These are phyloP conservation scores for Croton laevigatus DNA, from an alignment of 441 rosid species.

Conservation along the genomic window DNA sequence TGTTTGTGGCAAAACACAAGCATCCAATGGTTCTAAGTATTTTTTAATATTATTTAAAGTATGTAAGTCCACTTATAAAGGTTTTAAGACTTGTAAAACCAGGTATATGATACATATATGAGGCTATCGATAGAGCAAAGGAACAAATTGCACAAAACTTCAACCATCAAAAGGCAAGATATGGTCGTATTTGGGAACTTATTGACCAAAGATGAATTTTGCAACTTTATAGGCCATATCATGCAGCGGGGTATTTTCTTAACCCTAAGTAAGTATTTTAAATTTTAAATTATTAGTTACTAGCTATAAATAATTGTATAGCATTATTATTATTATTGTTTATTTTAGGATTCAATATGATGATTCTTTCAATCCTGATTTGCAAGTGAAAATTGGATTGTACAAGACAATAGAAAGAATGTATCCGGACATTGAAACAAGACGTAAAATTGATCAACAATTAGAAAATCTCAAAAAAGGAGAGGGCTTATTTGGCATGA, in stretches of 20 bases:
- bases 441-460: background rate
- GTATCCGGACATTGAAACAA: background rate
- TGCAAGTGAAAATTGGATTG: background rate
- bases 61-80: background rate
- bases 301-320: too few relatives aligned
- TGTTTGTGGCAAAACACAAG: too few relatives aligned
- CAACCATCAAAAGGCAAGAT: background rate
- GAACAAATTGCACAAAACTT: background rate
- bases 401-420: constrained; percentile 2
- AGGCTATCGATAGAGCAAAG: background rate
- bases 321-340: too few relatives aligned
- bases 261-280: background rate
- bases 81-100: background rate
- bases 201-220: background rate
- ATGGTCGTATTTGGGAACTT: background rate
- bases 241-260: background rate
- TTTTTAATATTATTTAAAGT: background rate
- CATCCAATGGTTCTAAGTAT: too few relatives aligned
- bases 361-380: background rate
- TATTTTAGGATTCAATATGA: background rate
- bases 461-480: background rate
- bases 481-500: background rate
- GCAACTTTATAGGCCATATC: background rate
- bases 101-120: background rate
- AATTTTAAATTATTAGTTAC: background rate